phyloP scores from a whole-genome alignment of 2,329 filamentous ascomycete genomes.

The Alternaria consortialis region DNA sequence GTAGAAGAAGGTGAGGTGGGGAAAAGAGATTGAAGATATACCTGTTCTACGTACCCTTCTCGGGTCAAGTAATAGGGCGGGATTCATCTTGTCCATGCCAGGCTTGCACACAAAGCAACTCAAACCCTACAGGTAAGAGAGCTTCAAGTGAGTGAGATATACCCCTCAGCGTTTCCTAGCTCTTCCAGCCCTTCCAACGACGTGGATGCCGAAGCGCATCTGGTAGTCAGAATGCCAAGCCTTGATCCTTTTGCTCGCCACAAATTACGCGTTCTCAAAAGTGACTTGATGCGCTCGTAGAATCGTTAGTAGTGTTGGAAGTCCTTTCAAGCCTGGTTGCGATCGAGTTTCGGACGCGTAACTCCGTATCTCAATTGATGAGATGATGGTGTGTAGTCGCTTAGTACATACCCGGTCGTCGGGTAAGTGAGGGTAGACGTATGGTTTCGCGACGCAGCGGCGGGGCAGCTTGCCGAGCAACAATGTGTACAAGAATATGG shows the following conservation, averaged over 20 bases:
- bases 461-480: conserved; percentile 15
- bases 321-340: not conserved
- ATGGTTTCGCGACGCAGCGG: conserved; percentile 26
- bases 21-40: conserved; percentile 22
- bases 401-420: conserved; percentile 32
- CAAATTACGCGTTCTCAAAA: conserved; percentile 3
- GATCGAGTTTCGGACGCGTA: conserved; percentile 3
- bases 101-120: conserved; percentile 22
- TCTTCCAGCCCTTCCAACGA: conserved; percentile 5
- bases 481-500: conserved; percentile 16
- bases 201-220: conserved; percentile 22
- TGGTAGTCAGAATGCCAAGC: conserved; percentile 25
- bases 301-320: not conserved
- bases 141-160: conserved; percentile 1
- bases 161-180: conserved; percentile 1
- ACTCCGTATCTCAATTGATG: conserved; percentile 3
- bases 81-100: conserved; percentile 30
- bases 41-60: conserved; percentile 35
- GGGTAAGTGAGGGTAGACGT: conserved; percentile 33
- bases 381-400: conserved; percentile 18
- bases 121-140: conserved; percentile 14
- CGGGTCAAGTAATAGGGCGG: conserved; percentile 39
- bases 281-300: not conserved
- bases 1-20: conserved; percentile 2
- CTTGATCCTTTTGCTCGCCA: conserved; percentile 15